Conservation (phyloP, 768 basidiomycete genomes). For the Fomitopsis serialis region DNA sequence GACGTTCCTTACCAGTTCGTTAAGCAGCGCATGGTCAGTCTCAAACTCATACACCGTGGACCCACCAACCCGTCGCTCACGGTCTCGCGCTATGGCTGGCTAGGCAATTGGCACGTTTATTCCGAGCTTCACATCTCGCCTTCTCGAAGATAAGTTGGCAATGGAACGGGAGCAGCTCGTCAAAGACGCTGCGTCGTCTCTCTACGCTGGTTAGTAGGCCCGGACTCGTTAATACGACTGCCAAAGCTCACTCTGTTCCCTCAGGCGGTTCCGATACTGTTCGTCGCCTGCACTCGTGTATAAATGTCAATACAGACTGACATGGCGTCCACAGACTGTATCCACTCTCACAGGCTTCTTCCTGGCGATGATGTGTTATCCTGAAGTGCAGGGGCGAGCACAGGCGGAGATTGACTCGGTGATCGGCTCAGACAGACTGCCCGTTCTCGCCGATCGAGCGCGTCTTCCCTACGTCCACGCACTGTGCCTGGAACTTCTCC, state of each 20-base stretch:
- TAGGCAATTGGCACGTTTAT: constrained; percentile 57
- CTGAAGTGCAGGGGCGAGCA: constrained; percentile 23
- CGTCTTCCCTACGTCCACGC: constrained; percentile 22
- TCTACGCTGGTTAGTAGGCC: constrained; percentile 14
- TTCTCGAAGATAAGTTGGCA: constrained; percentile 48
- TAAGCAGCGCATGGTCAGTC: constrained; percentile 27
- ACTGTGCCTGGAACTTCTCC: constrained; percentile 20
- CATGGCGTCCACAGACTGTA: constrained; percentile 15
- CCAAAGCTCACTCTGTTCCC: not conserved
- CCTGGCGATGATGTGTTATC: constrained; percentile 27
- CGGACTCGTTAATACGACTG: not conserved
- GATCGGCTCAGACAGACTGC: constrained; percentile 22
- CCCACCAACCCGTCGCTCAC: not conserved
- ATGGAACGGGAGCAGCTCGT: constrained; percentile 56
- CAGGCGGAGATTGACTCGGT: constrained; percentile 28
- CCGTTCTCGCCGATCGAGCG: constrained; percentile 18
- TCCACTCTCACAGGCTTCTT: constrained; percentile 25
- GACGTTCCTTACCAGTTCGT: constrained; percentile 28
- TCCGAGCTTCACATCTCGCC: constrained; percentile 51
- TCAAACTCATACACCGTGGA: not conserved
- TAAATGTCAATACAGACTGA: not conserved
- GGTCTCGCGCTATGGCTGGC: not conserved
- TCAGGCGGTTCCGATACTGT: constrained; percentile 36
- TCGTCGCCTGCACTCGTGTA: constrained; percentile 3
- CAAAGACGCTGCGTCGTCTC: constrained; percentile 49